Percentiles rank a stretch among this genome's conserved stretches.
phyloP scores from a whole-genome alignment of 495 filamentous ascomycete species.

The Parmelia sp. region DNA sequence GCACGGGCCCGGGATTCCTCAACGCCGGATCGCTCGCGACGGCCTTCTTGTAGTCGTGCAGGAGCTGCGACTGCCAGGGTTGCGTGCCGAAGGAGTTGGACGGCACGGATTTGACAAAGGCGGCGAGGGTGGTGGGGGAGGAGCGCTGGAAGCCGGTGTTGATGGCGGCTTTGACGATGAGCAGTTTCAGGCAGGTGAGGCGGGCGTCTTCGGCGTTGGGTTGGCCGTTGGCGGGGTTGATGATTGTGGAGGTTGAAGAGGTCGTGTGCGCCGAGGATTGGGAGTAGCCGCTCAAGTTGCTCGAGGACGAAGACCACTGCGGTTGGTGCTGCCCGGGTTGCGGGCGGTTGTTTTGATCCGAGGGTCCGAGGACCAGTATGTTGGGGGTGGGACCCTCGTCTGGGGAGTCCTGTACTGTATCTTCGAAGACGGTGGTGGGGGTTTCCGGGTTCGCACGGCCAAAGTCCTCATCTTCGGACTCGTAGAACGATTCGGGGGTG shows the following conservation, averaged over 20 bases:
- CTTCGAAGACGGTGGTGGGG: constrained; percentile 88
- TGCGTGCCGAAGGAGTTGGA: constrained; percentile 68
- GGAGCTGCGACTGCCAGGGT: constrained; percentile 59
- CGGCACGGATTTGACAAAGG: constrained; percentile 69
- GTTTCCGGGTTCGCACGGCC: constrained; percentile 64
- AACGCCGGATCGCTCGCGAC: constrained; percentile 65
- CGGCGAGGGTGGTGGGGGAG: constrained; percentile 43
- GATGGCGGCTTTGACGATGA: constrained; percentile 76
- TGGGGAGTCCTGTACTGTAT: constrained; percentile 67
- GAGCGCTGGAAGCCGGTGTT: constrained; percentile 61
- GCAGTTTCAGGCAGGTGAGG: constrained; percentile 62
- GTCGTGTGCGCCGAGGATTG: constrained; percentile 56
- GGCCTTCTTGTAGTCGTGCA: constrained; percentile 71
- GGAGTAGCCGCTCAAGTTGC: constrained; percentile 67
- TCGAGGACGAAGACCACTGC: constrained; percentile 70
- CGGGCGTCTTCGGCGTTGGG: constrained; percentile 73
- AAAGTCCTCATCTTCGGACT: constrained; percentile 30
- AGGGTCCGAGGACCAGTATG: constrained; percentile 75
- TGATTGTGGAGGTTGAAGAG: constrained; percentile 23
- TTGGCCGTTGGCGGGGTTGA: constrained; percentile 38
- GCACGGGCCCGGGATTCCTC: constrained; percentile 42
- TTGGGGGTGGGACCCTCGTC: constrained; percentile 73
- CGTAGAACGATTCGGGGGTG: constrained; percentile 22
- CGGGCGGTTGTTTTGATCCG: constrained; percentile 27
- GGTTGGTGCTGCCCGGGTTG: constrained; percentile 32